A percentile compares a stretch with the other conserved stretches of the same genome.
These are phyloP conservation scores for Talaromyces funiculosus DNA, from an alignment of 2,329 filamentous ascomycete species.

Conservation along the genomic window DNA sequence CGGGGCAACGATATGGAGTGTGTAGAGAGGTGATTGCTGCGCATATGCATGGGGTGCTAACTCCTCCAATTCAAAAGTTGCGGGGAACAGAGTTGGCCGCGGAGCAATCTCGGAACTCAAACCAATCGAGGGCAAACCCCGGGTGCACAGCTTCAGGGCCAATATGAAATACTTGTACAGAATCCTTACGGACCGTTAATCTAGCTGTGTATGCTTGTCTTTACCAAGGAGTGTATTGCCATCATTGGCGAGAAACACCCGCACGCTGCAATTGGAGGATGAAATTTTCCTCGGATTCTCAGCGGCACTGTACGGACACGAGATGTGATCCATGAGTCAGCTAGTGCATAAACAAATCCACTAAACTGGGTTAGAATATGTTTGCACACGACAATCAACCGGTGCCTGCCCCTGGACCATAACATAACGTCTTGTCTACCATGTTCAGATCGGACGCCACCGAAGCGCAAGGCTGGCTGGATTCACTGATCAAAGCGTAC, in stretches of 20 bases:
- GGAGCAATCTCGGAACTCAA: background rate
- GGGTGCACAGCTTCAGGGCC: background rate
- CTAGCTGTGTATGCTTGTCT: background rate
- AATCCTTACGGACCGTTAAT: background rate
- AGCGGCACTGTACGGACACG: background rate
- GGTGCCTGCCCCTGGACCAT: background rate
- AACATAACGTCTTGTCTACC: background rate
- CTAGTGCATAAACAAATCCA: too few species aligned
- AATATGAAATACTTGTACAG: background rate
- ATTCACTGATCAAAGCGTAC: background rate
- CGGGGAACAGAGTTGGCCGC: background rate
- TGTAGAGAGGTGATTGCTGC: background rate
- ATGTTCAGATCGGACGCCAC: conserved; percentile 3
- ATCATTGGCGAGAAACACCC: background rate
- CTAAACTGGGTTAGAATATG: too few species aligned
- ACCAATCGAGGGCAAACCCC: background rate
- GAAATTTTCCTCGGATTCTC: background rate
- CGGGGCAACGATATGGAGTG: background rate
- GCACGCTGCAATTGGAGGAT: background rate
- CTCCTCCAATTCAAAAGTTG: background rate
- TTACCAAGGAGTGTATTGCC: background rate
- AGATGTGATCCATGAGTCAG: background rate
- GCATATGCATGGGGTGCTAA: background rate
- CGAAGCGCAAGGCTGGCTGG: background rate
- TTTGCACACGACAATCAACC: background rate